Conservation (phyloP, 148 eudicot species). For the Camellia sinensis region DNA sequence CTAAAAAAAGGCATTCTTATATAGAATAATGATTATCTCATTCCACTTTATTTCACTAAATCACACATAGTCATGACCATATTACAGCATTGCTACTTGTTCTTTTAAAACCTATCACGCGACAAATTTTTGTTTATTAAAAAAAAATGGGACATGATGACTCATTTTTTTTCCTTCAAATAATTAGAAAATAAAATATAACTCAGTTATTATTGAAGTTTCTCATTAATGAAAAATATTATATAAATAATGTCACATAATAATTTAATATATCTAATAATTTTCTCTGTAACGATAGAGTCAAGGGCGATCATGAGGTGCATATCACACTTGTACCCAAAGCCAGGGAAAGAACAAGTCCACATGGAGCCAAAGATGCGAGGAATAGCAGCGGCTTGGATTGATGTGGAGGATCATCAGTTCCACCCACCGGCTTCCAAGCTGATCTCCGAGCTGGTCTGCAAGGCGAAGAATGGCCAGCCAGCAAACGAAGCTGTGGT, state of each 20-base stretch:
- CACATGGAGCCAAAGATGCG: constrained; percentile 24
- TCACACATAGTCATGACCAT: background rate
- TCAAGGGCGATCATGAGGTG: constrained; percentile 41
- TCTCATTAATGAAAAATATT: too few relatives aligned
- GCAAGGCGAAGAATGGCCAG: constrained; percentile 4
- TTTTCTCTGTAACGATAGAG: constrained; percentile 14
- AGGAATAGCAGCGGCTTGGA: constrained; percentile 30
- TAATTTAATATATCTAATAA: too few relatives aligned
- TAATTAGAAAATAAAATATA: background rate
- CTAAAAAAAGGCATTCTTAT: background rate
- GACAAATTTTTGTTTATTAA: too few relatives aligned
- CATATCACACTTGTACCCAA: constrained; percentile 27
- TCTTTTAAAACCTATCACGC: too few relatives aligned
- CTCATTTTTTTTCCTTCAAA: too few relatives aligned
- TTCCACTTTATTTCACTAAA: too few relatives aligned
- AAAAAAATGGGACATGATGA: too few relatives aligned
- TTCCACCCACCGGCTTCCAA: constrained; percentile 26
- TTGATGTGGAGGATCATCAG: constrained; percentile 38
- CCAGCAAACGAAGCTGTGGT: background rate
- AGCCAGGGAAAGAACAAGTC: constrained; percentile 23
- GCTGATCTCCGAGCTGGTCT: constrained; percentile 29
- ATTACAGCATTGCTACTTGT: too few relatives aligned
- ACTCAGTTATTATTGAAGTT: too few relatives aligned
- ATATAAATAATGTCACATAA: too few relatives aligned
- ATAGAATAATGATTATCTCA: background rate